These are phyloP conservation scores for Bondarzewia mesenterica DNA, from an alignment of 1,284 basidiomycete genomes.

Conservation along the genomic window DNA sequence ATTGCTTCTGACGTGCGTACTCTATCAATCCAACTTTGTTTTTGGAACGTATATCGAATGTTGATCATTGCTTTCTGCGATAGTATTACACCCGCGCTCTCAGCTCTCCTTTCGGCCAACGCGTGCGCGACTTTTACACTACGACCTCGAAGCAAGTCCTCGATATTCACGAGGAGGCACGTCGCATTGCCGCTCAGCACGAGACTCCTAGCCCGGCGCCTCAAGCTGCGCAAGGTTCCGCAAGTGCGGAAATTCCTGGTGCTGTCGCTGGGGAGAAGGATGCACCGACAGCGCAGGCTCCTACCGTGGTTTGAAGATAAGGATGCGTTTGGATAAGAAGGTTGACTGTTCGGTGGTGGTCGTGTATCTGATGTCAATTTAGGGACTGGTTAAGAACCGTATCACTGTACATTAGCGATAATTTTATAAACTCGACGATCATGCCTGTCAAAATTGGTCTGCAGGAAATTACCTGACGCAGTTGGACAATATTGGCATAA, in stretches of 20 bases:
- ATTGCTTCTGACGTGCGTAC: conserved; percentile 54
- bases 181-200: conserved; percentile 61
- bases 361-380: no score
- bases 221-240: conserved; percentile 5
- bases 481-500: no score
- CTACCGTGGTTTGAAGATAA: conserved; percentile 13
- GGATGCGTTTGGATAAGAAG: no score
- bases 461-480: no score
- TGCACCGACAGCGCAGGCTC: conserved; percentile 18
- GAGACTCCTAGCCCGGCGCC: conserved; percentile 27
- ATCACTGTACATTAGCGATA: no score
- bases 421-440: no score
- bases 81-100: conserved; percentile 80
- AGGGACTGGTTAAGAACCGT: no score
- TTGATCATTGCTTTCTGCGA: background rate
- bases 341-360: no score
- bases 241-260: conserved; percentile 11
- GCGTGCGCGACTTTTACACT: conserved; percentile 72
- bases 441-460: no score
- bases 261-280: conserved; percentile 10
- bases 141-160: conserved; percentile 70
- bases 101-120: conserved; percentile 68
- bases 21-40: background rate
- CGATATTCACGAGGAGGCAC: conserved; percentile 86
- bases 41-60: no score